Evolutionary conservation across 805 yeast species (phyloP).

Genomic region (Hanseniaspora hatyaiensis): DNA sequence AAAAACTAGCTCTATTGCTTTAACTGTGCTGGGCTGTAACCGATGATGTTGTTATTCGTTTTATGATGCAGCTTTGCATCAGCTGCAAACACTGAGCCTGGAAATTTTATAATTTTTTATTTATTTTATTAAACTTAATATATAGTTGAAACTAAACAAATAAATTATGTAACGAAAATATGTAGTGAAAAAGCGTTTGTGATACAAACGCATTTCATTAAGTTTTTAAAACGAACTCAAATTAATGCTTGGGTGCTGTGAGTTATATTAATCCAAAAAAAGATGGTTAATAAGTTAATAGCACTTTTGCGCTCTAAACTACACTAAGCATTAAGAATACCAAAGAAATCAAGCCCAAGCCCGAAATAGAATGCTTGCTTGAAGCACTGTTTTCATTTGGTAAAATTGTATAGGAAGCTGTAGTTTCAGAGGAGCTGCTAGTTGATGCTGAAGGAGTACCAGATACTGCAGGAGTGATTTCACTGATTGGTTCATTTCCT

Average conservation of each 20-base stretch:
- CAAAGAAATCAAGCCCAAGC: neutral
- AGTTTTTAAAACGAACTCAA: neutral
- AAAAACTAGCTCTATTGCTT: no score
- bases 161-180: neutral
- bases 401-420: neutral
- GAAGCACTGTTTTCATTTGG: constrained; percentile 3
- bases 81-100: no score
- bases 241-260: no score
- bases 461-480: neutral
- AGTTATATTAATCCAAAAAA: no score
- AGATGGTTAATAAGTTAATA: neutral
- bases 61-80: no score
- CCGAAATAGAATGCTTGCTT: neutral
- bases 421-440: neutral
- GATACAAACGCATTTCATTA: neutral
- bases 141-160: neutral
- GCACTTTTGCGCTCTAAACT: neutral
- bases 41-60: no score
- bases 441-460: neutral
- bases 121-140: neutral
- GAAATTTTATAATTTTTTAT: neutral
- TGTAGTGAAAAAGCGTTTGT: neutral
- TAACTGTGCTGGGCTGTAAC: no score
- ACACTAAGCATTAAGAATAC: neutral
- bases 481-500: neutral